Evolutionary conservation across 2,329 filamentous ascomycete species (phyloP).

Genomic region (Cercospora sp.): DNA sequence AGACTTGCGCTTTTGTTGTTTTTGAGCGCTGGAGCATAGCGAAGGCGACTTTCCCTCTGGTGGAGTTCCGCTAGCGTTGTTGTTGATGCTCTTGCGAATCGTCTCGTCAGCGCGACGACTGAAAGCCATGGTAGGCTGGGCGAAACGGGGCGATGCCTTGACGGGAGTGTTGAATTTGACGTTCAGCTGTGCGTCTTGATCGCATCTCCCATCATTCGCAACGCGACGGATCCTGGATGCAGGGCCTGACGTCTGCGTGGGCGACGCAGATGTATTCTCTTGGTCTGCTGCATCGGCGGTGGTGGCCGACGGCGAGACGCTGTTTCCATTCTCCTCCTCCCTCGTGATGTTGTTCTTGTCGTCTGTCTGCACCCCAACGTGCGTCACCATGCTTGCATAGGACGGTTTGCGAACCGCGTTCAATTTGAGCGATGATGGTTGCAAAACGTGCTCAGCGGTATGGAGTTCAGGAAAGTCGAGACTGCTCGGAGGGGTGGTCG

Average conservation of each 20-base stretch:
- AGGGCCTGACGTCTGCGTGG: neutral
- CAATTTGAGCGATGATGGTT: neutral
- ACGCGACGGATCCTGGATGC: neutral
- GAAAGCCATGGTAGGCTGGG: constrained; percentile 36
- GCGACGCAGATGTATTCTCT: neutral
- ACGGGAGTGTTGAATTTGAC: neutral
- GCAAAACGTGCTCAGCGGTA: neutral
- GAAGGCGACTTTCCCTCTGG: constrained; percentile 27
- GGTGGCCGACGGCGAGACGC: neutral
- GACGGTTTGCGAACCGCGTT: constrained; percentile 6
- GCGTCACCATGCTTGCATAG: constrained; percentile 24
- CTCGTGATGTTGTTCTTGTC: neutral
- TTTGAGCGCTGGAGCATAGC: constrained; percentile 25
- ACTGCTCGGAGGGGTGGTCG: constrained; percentile 16
- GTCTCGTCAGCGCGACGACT: constrained; percentile 31
- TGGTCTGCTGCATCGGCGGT: neutral
- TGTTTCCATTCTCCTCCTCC: neutral
- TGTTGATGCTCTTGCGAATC: constrained; percentile 27
- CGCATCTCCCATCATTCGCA: neutral
- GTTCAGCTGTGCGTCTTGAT: neutral
- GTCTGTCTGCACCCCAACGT: neutral
- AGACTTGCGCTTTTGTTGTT: constrained; percentile 31
- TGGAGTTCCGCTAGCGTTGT: constrained; percentile 1
- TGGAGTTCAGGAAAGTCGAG: constrained; percentile 27
- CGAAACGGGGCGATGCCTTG: constrained; percentile 31